Base-by-base conservation (phyloP, 2,329 filamentous ascomycete species). In the Neofusicoccum laricinum region DNA sequence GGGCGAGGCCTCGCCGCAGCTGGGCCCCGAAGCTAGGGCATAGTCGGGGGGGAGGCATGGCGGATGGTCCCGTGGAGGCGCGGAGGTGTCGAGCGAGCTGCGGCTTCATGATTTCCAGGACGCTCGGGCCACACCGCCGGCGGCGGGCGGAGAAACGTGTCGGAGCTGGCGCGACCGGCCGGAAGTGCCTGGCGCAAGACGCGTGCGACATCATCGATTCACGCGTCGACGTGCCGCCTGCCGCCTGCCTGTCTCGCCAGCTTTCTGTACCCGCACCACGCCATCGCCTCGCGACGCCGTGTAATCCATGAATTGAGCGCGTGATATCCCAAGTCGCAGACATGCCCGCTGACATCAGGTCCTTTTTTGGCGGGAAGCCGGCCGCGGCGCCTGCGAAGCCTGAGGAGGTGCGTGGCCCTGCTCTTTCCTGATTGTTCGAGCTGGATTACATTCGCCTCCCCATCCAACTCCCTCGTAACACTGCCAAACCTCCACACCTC, bases 301-400 rank as follows among this genome's bases (percentile, higher is more conserved):
- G 36, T 32, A 48, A 17, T 43, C 43, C 49, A 32, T 41, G 32
- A 50, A n/a, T 53, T 64, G 30, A 36, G 21, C 15, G 17, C 5
- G 30, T 25, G 21, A n/a, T 19, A 32, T 14, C 19, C 17, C 11
- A n/a, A 8, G 17, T 34, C 41, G 25, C 30, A 51, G 12, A 14
- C 2, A 96, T 97, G 93, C 87, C 93, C 62, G 74, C 84, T 67
- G 94, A 98, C 78, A 98, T 97, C 72, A 86, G 93, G 73, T 92
- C 84, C 71, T 98, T 97, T 79, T 97, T 98, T 81, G 88, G 90
- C 63, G 87, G 90, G 66, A 93, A 93, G 76, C 86, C 87, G 59
- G 84, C 85, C 68, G 82, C 84, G 70, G 21, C 41, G 41, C 40
- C 63, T 25, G 63, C 79, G 84, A 79, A 83, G 71, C 69, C 78